Evolutionary conservation across 1,284 basidiomycete species (phyloP).

Genomic region (Golubevia sp.): DNA sequence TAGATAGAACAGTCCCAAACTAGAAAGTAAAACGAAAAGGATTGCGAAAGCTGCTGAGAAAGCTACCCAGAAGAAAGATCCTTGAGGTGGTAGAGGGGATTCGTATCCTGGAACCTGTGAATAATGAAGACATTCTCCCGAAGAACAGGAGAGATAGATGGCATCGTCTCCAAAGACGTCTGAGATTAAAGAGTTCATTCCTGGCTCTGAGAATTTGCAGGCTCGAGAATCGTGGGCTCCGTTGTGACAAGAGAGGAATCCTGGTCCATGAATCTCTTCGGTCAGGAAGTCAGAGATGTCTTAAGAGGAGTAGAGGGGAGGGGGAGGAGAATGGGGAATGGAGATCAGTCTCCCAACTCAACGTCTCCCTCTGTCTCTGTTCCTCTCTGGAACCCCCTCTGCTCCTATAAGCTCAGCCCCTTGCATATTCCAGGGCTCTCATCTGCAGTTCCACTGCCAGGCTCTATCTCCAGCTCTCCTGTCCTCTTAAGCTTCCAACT

Average conservation of each 20-base stretch:
- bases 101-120: constrained; percentile 82
- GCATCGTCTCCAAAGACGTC: constrained; percentile 89
- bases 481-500: neutral
- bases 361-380: too few relatives aligned
- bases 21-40: constrained; percentile 65
- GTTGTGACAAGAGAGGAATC: constrained; percentile 79
- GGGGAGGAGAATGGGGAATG: neutral
- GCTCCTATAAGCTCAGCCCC: too few relatives aligned
- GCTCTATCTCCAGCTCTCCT: too few relatives aligned
- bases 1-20: constrained; percentile 58
- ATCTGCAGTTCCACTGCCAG: too few relatives aligned
- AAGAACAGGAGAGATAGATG: constrained; percentile 83
- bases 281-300: constrained; percentile 92
- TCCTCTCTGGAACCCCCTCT: too few relatives aligned
- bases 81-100: constrained; percentile 18
- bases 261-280: constrained; percentile 89
- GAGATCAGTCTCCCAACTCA: neutral
- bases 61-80: constrained; percentile 70
- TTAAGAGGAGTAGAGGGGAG: constrained; percentile 62
- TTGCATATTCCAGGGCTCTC: too few relatives aligned
- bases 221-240: constrained; percentile 63
- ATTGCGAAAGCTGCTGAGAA: constrained; percentile 80
- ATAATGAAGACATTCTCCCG: constrained; percentile 91
- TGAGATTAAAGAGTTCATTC: constrained; percentile 92
- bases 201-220: constrained; percentile 90